Evolutionary conservation across 441 rosid species (phyloP).

Genomic region (Adansonia madagascariensis): DNA sequence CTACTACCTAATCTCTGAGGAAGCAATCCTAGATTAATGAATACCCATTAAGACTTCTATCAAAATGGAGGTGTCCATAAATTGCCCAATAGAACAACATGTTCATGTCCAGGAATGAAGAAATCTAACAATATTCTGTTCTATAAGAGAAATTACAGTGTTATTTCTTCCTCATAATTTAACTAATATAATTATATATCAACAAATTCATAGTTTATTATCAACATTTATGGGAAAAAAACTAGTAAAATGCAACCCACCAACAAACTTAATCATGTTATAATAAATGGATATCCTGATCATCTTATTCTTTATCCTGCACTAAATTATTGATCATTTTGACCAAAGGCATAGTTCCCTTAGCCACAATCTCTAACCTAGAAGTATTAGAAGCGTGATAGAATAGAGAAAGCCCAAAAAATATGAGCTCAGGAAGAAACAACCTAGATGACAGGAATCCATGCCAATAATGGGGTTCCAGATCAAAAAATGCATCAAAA

Average conservation of each 20-base stretch:
- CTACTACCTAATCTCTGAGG: background rate
- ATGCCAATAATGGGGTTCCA: constrained; percentile 94
- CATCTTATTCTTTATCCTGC: constrained; percentile 68
- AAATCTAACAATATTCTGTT: background rate
- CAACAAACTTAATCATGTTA: constrained; percentile 18
- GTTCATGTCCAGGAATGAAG: background rate
- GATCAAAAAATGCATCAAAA: constrained; percentile 82
- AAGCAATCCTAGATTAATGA: background rate
- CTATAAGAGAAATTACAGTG: background rate
- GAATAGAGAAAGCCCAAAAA: constrained; percentile 83
- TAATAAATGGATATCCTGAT: constrained; percentile 25
- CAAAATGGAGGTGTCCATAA: background rate
- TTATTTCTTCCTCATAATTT: background rate
- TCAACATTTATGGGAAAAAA: background rate
- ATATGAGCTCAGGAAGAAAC: constrained; percentile 75
- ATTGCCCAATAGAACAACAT: constrained; percentile 1
- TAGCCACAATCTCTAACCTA: constrained; percentile 89
- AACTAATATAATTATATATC: background rate
- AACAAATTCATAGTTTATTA: constrained; percentile 3
- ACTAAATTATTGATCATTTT: constrained; percentile 82
- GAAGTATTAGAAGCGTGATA: constrained; percentile 83
- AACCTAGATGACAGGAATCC: constrained; percentile 92
- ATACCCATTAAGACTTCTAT: background rate
- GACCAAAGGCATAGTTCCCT: constrained; percentile 86
- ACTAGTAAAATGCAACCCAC: constrained; percentile 26